A percentile compares a stretch with the other conserved stretches of the same genome.
These are phyloP conservation scores for Porpolomopsis calyptriformis DNA, from an alignment of 768 basidiomycete genomes.

Conservation along the genomic window DNA sequence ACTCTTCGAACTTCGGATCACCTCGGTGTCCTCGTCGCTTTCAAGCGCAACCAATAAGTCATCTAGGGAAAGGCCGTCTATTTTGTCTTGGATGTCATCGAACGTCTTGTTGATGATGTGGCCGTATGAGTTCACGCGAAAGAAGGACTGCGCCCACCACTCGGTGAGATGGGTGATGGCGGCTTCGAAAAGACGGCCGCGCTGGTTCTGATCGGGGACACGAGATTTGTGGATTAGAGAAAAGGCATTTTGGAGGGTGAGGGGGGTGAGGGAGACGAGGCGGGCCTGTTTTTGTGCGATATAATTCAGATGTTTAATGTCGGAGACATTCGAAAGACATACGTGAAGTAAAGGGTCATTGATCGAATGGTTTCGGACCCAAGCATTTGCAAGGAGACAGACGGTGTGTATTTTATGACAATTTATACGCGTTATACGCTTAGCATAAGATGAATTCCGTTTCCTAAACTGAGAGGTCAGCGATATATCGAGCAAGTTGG, in stretches of 20 bases:
- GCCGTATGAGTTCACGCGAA: conserved; percentile 49
- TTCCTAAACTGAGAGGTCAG: conserved; percentile 21
- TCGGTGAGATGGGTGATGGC: conserved; percentile 61
- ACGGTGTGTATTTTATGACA: conserved; percentile 88
- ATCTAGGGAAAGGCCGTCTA: conserved; percentile 18
- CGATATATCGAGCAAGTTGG: conserved; percentile 7
- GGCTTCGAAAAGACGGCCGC: conserved; percentile 81
- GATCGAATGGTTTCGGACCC: conserved; percentile 70
- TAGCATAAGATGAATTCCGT: conserved; percentile 48
- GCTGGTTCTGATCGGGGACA: conserved; percentile 67
- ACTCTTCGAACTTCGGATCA: conserved; percentile 67
- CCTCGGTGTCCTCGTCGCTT: conserved; percentile 52
- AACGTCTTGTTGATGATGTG: conserved; percentile 71
- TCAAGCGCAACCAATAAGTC: conserved; percentile 9
- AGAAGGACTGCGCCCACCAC: conserved; percentile 80
- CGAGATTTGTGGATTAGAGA: conserved; percentile 69
- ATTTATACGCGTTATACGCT: conserved; percentile 64
- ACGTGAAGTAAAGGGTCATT: conserved; percentile 81
- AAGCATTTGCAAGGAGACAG: conserved; percentile 64
- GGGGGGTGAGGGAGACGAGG: conserved; percentile 76
- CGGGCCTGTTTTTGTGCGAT: conserved; percentile 52
- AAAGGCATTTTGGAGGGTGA: conserved; percentile 72
- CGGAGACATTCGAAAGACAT: conserved; percentile 18
- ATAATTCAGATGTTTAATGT: neutral
- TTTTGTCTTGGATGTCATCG: conserved; percentile 50